These are phyloP conservation scores for Panicum hallii DNA, from an alignment of 202 grass and related monocot species.

Conservation along the genomic window DNA sequence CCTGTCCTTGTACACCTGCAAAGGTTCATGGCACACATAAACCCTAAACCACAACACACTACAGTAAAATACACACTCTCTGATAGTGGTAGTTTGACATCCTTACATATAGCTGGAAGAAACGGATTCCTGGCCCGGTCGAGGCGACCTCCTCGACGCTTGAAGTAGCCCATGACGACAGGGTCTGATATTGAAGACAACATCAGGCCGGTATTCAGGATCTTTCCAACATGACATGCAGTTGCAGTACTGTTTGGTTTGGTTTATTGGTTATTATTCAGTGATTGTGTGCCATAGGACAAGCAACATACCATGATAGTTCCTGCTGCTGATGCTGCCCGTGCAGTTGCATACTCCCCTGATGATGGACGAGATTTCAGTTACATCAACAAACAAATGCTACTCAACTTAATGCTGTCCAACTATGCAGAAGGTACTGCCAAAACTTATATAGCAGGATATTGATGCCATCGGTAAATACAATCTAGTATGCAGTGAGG, in stretches of 20 bases:
- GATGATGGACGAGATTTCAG: constrained; percentile 26
- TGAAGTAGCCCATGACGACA: constrained; percentile 91
- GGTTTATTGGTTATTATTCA: background rate
- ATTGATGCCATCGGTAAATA: background rate
- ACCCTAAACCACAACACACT: background rate
- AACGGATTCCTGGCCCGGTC: constrained; percentile 93
- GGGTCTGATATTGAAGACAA: constrained; percentile 50
- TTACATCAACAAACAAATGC: background rate
- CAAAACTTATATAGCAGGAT: background rate
- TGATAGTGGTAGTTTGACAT: background rate
- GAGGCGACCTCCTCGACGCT: constrained; percentile 97
- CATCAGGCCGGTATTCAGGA: background rate
- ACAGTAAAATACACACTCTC: background rate
- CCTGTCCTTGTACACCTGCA: constrained; percentile 89
- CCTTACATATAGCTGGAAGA: constrained; percentile 98
- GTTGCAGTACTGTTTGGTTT: background rate
- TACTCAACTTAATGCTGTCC: background rate
- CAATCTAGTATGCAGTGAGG: background rate
- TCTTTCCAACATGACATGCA: background rate
- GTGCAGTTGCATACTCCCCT: constrained; percentile 93
- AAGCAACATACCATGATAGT: constrained; percentile 79
- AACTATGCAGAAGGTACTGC: background rate
- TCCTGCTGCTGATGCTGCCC: constrained; percentile 80
- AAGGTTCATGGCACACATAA: background rate
- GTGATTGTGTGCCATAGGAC: background rate